Evolutionary conservation across 306 rosid genomes (phyloP), one percentile per base, ranked within the genome.

Genomic region (Coriaria nepalensis): DNA sequence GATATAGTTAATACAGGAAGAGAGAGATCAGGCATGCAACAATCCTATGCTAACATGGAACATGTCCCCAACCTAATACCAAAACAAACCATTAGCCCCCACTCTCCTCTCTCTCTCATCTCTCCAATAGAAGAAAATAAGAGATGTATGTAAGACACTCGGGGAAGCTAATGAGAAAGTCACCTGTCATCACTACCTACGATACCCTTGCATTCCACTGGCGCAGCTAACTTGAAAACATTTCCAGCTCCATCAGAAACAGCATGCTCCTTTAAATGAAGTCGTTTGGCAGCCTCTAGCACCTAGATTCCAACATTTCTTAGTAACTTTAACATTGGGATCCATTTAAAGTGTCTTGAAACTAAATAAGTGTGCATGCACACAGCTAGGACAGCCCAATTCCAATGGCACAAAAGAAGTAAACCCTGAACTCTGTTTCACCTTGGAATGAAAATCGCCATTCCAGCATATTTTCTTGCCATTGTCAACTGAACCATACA

Each of bases 171-270:
- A n/a, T 13, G 6, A 15, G 44, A 34, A 52, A 60, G 29, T 43
- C 75, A 92, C 98, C 98, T 64, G 81, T 82, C 98, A 70, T 92
- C 98, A 52, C 98, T 87, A 61, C 98, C 98, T 55, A 92, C 87
- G 58, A 92, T 92, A 45, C 98, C 98, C 77, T 92, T 92, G 82
- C 96, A 85, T 69, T 92, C 98, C 60, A 92, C 98, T 0, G 98
- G 98, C 33, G 98, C 98, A 71, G 96, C 96, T 68, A 92, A 79
- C 51, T 82, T 85, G 73, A 79, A 77, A 68, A 59, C 76, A 68
- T 79, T 78, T 47, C 86, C 98, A 65, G 93, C 82, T 69, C 86
- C 98, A 73, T 92, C 98, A 59, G 69, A 70, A 56, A 85, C 96
- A 0, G 70, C 51, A 61, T 92, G 98, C 59, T 92, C 98, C 66